phyloP scores from a whole-genome alignment of 2,329 filamentous ascomycete genomes.

The Penicillium sp. region DNA sequence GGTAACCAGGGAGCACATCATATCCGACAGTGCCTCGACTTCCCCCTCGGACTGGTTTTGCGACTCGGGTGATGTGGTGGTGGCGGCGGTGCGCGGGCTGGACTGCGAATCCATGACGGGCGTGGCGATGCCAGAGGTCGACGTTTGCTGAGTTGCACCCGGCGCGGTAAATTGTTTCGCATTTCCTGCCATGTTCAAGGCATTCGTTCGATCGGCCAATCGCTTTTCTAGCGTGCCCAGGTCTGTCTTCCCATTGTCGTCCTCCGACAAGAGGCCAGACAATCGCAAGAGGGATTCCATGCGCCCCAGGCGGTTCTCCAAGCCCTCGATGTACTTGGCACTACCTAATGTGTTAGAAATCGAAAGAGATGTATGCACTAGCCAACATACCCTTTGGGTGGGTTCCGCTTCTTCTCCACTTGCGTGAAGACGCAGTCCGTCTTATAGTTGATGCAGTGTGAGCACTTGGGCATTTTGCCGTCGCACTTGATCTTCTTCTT shows the following conservation, averaged over 20 bases:
- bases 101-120: conserved; percentile 48
- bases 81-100: conserved; percentile 51
- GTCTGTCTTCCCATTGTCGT: conserved; percentile 82
- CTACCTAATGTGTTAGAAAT: conserved; percentile 46
- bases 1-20: conserved; percentile 98
- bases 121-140: conserved; percentile 44
- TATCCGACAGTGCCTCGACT: conserved; percentile 86
- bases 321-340: conserved; percentile 94
- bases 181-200: conserved; percentile 38
- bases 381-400: conserved; percentile 79
- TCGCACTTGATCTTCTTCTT: conserved; percentile 97
- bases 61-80: conserved; percentile 50
- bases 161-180: conserved; percentile 29
- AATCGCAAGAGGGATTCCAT: conserved; percentile 91
- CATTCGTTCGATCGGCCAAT: conserved; percentile 52
- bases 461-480: conserved; percentile 90
- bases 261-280: conserved; percentile 80
- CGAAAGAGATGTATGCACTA: background rate
- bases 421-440: conserved; percentile 96
- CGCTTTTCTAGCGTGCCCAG: conserved; percentile 83
- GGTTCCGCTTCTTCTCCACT: conserved; percentile 97
- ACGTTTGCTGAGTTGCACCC: conserved; percentile 31
- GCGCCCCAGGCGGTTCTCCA: conserved; percentile 90
- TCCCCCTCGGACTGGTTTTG: conserved; percentile 61
- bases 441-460: conserved; percentile 96